Evolutionary conservation across 1,284 basidiomycete species (phyloP).

Genomic region (Peniophora sp.): DNA sequence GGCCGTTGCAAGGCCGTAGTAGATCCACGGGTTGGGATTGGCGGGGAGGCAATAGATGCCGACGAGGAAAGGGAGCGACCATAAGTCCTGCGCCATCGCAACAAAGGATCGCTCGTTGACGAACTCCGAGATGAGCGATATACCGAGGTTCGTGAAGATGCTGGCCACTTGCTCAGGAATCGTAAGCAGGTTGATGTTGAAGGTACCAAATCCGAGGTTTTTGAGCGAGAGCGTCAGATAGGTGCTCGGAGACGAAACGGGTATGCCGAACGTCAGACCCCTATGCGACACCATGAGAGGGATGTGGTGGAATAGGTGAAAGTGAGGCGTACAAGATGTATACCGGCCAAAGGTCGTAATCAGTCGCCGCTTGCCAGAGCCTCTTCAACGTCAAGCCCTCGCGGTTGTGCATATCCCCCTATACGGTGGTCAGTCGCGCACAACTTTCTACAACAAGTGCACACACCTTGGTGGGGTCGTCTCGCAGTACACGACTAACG

Average conservation of each 20-base stretch:
- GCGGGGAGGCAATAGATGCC: conserved; percentile 36
- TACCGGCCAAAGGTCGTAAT: conserved; percentile 66
- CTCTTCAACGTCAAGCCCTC: conserved; percentile 49
- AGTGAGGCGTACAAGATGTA: conserved; percentile 41
- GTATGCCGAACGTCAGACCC: conserved; percentile 39
- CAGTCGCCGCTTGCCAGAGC: conserved; percentile 49
- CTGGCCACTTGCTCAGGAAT: conserved; percentile 40
- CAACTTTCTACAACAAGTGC: too few species aligned
- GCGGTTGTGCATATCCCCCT: conserved; percentile 73
- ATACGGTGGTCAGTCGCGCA: background rate
- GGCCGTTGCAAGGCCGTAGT: conserved; percentile 26
- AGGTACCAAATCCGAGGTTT: conserved; percentile 55
- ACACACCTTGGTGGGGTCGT: conserved; percentile 56
- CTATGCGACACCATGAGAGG: conserved; percentile 13
- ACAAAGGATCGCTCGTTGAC: conserved; percentile 21
- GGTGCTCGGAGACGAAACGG: conserved; percentile 36
- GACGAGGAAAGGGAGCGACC: conserved; percentile 45
- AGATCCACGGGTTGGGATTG: conserved; percentile 40
- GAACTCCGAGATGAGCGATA: conserved; percentile 14
- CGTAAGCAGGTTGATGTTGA: conserved; percentile 51
- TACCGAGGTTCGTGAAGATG: conserved; percentile 16
- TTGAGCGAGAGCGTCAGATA: conserved; percentile 59
- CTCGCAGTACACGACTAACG: conserved; percentile 52
- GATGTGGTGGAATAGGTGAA: conserved; percentile 8
- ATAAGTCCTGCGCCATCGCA: conserved; percentile 40